Evolutionary conservation across 2,329 filamentous ascomycete species (phyloP), one percentile per base, ranked within the genome.

Genomic region (Colletotrichum abscissum): DNA sequence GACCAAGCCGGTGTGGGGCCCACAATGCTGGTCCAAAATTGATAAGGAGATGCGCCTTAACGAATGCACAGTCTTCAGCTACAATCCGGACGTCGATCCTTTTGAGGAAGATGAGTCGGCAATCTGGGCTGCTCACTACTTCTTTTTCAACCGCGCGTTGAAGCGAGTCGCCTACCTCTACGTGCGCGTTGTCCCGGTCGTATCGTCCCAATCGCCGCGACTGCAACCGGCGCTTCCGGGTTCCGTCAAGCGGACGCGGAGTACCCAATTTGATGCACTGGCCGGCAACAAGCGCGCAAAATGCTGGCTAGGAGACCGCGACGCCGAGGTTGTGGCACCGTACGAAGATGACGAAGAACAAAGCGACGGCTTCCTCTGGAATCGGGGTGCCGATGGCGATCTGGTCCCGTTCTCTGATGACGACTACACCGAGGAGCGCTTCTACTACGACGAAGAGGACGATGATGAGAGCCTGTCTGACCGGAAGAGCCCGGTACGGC

Each of bases 81-180:
- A 97, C 84, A 91, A 93, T 64, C 97, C 97, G 0, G 92, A 95
- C 54, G 94, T 95, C 74, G 95, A 98, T 79, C 95, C 95, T 0
- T 98, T 97, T 78, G 93, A 95, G 78, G 95, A 95, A 75, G 95
- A 97, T 74, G 95, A 98, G 79, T 94, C 94, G 74, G 93, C 95
- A 11, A 95, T 99, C 75, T 99, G 96, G 96, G 95, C 94, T 63
- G 88, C 95, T 75, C 95, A 98, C 82, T 98, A 97, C 83, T 98
- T 99, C 86, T 97, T 98, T 83, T 98, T 98, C 89, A 98, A 97
- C 87, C 96, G 96, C 79, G 88, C 92, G 30, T 89, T 93, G 80
- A 98, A 98, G 86, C 92, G 97, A 55, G 96, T 99, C 22, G 95
- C 95, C 74, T 99, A 99, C 81, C 86, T 99, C 58, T 97, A 98